Base-by-base conservation (phyloP, 768 basidiomycete genomes). In the Boletus reticulatus region DNA sequence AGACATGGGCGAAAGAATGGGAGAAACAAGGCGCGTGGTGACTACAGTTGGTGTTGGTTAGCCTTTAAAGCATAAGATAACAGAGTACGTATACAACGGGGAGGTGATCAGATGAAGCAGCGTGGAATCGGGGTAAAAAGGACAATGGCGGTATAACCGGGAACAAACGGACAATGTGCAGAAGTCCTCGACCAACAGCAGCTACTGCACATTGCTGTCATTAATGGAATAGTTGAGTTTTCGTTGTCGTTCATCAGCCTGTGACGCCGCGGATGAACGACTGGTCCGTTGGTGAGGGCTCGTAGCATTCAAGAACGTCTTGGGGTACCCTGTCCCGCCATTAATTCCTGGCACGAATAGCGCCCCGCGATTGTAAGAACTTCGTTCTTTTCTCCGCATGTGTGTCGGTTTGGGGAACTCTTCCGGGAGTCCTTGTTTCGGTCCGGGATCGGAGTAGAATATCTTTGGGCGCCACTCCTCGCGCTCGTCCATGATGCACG, bases 381-480 rank as follows among this genome's bases (percentile, higher is more conserved):
- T 90, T n/a, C 90, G 81, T 71, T 92, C 90, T 67, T 92, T 92
- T 64, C 91, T 79, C 42, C 85, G 75, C 43, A 89, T 79, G 67
- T 93, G 90, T 11, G 90, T 93, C 31, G 91, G 88, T 38, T 85
- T 76, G 2, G 91, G 91, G 73, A 94, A 94, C 24, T 86, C 87
- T 66, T 94, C 87, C 0, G 84, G 83, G 22, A 87, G 75, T 8
- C 93, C 93, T 70, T 86, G 82, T 50, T 83, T 75, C 9, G 82
- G 80, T 3, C 93, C 93, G 41, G 78, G 71, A 11, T 80, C 80
- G 29, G 91, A 88, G 66, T 85, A 86, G 70, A 89, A 92, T 52
- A 94, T 91, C 65, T 89, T 88, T 4, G 92, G 92, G 22, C 88
- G 82, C 87, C 89, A 93, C 14, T 81, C 79, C 66, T 87, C 86